phyloP scores from a whole-genome alignment of 179 eudicot species.

The Sideroxylon spinosum region DNA sequence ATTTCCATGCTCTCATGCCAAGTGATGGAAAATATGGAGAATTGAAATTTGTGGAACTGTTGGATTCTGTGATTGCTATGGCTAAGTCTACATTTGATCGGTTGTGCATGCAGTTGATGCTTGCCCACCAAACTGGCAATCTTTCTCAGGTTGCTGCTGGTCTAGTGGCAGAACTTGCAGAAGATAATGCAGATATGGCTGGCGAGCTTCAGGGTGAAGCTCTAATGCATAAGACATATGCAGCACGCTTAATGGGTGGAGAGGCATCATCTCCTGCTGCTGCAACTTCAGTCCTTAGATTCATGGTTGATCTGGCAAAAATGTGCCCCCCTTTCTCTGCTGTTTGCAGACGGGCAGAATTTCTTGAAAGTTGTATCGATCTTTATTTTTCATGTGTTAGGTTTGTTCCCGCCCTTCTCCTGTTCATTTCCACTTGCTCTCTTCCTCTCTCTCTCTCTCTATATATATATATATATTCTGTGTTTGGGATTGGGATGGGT shows the following conservation, averaged over 20 bases:
- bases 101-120: constrained; percentile 73
- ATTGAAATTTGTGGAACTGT: constrained; percentile 74
- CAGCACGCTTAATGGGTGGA: constrained; percentile 98
- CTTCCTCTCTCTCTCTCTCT: background rate
- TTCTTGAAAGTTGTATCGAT: constrained; percentile 90
- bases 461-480: background rate
- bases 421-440: background rate
- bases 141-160: constrained; percentile 79
- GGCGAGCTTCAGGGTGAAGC: constrained; percentile 99
- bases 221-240: constrained; percentile 95
- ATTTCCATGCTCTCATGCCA: constrained; percentile 95
- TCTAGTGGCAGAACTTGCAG: constrained; percentile 84
- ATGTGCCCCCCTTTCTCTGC: constrained; percentile 89
- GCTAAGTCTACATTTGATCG: constrained; percentile 88
- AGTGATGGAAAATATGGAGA: constrained; percentile 75
- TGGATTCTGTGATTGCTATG: constrained; percentile 94
- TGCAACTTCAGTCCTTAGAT: constrained; percentile 93
- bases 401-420: constrained; percentile 32
- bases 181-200: constrained; percentile 70
- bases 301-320: constrained; percentile 97
- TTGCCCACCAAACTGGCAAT: constrained; percentile 78
- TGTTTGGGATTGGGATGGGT: background rate
- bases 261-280: constrained; percentile 99
- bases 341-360: constrained; percentile 81
- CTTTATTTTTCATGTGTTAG: constrained; percentile 97